Conservation (phyloP, 306 rosid genomes). For the Trifolium fragiferum region DNA sequence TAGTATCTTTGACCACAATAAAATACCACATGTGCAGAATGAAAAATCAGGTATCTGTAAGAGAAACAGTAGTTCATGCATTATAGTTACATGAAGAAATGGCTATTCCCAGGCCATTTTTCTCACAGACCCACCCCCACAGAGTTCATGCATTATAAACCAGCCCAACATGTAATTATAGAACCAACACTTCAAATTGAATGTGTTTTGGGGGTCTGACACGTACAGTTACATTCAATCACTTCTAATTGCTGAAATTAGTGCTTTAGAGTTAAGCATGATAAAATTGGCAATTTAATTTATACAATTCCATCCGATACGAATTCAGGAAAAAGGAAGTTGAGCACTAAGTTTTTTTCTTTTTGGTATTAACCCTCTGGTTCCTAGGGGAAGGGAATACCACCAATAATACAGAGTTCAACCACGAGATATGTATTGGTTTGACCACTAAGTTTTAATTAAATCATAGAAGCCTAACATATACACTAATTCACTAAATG, state of each 20-base stretch:
- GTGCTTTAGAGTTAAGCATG: background rate
- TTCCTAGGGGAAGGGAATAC: no score
- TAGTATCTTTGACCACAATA: slow-evolving; percentile 17
- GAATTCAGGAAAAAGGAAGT: slow-evolving; percentile 1
- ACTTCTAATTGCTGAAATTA: background rate
- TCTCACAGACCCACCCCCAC: slow-evolving; percentile 5
- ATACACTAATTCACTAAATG: background rate
- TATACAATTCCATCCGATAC: background rate
- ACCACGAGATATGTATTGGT: no score
- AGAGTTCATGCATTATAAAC: background rate
- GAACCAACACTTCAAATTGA: background rate
- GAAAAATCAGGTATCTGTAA: background rate
- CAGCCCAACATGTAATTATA: background rate
- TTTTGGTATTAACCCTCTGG: no score
- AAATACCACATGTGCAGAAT: background rate
- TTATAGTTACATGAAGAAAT: slow-evolving; percentile 1
- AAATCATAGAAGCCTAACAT: background rate
- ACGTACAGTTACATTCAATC: background rate
- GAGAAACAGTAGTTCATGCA: slow-evolving; percentile 5
- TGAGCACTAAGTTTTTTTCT: background rate
- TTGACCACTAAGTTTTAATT: background rate
- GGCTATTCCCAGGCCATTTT: background rate
- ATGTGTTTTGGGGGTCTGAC: background rate
- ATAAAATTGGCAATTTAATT: slow-evolving; percentile 3
- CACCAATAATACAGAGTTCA: no score